Evolutionary conservation across 148 eudicot species (phyloP).

Genomic region (Chenopodium berlandieri): DNA sequence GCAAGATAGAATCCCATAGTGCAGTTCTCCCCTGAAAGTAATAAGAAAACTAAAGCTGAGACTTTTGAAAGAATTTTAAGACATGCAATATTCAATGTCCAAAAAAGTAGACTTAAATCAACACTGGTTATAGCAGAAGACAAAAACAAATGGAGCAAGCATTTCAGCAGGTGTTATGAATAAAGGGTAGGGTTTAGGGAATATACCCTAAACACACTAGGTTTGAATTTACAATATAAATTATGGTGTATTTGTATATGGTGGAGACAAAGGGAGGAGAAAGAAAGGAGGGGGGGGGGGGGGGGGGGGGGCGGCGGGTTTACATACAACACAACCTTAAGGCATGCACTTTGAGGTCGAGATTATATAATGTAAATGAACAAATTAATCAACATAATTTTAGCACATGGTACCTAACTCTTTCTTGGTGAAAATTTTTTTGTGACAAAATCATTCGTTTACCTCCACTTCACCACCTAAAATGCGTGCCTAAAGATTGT

Average conservation of each 20-base stretch:
- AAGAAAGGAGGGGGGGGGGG: neutral
- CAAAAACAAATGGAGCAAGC: too few species aligned
- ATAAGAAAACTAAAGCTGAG: constrained; percentile 16
- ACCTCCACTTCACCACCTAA: too few species aligned
- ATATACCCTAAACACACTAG: too few species aligned
- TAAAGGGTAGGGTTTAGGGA: neutral
- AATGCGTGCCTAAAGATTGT: too few species aligned
- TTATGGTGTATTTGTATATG: neutral
- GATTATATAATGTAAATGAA: too few species aligned
- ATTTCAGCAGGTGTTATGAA: neutral
- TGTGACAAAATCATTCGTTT: too few species aligned
- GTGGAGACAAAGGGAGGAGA: neutral
- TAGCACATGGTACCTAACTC: too few species aligned
- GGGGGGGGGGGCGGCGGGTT: neutral
- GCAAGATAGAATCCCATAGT: constrained; percentile 89
- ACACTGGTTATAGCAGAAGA: neutral
- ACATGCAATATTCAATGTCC: neutral
- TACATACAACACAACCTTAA: too few species aligned
- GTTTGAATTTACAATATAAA: too few species aligned
- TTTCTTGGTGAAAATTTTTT: too few species aligned
- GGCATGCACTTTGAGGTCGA: too few species aligned
- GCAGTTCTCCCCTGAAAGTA: constrained; percentile 89
- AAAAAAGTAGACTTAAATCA: neutral
- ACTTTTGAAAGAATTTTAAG: neutral
- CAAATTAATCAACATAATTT: too few species aligned